These are phyloP conservation scores for Monosporascus cannonballus DNA, from an alignment of 2,329 filamentous ascomycete genomes.

Conservation along the genomic window DNA sequence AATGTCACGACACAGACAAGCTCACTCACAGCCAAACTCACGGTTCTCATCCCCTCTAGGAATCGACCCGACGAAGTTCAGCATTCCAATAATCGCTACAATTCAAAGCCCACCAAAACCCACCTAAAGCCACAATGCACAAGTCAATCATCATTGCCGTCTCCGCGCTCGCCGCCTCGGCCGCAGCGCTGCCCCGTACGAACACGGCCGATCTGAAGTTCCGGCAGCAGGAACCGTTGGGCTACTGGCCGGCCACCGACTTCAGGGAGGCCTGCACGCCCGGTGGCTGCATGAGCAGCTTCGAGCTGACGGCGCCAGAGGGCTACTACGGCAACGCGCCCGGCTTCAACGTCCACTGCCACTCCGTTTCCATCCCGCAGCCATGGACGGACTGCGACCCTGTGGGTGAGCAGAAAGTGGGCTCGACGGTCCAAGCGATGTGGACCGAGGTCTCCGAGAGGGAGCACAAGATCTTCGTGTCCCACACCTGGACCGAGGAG, in stretches of 20 bases:
- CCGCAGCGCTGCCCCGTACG: conserved; percentile 2
- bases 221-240: background rate
- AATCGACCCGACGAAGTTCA: no score
- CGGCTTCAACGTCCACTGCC: conserved; percentile 20
- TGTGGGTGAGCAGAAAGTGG: conserved; percentile 1
- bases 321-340: conserved; percentile 18
- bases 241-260: conserved; percentile 8
- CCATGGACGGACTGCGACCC: conserved; percentile 17
- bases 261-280: conserved; percentile 18
- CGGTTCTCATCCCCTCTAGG: no score
- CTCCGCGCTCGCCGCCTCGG: conserved; percentile 9
- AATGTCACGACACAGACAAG: no score
- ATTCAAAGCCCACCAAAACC: background rate
- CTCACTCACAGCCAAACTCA: no score
- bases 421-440: conserved; percentile 13
- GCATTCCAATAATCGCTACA: no score
- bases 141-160: conserved; percentile 7
- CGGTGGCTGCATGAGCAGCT: conserved; percentile 17
- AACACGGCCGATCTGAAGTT: background rate
- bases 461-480: conserved; percentile 15
- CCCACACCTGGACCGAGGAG: conserved; percentile 13
- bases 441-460: conserved; percentile 12
- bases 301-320: conserved; percentile 15
- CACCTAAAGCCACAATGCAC: conserved; percentile 3
- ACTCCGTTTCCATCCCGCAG: conserved; percentile 17